phyloP scores from a whole-genome alignment of 139 green algal genomes.

The Coccomyxa sp. region DNA sequence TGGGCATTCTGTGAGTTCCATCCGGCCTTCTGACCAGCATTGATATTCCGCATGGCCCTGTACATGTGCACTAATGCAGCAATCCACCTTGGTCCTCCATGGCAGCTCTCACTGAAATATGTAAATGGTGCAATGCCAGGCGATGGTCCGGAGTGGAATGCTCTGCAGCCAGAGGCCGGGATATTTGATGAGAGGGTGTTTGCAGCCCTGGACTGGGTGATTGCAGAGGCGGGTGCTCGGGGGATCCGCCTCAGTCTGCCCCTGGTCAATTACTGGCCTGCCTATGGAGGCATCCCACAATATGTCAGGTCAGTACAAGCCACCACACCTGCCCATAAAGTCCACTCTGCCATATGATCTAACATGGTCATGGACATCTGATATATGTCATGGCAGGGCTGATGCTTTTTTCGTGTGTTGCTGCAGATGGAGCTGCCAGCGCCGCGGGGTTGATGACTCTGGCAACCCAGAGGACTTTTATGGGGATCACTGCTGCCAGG shows the following conservation, averaged over 20 bases:
- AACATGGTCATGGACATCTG: too few relatives aligned
- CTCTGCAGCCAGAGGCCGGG: slow-evolving; percentile 50
- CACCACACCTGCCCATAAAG: too few relatives aligned
- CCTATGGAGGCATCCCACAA: slow-evolving; percentile 73
- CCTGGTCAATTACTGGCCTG: slow-evolving; percentile 71
- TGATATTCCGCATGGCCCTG: too few relatives aligned
- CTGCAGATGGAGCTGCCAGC: slow-evolving; percentile 17
- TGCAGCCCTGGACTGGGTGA: slow-evolving; percentile 55
- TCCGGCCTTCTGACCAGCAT: neutral
- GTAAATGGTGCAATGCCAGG: slow-evolving; percentile 9
- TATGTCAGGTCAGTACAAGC: slow-evolving; percentile 58
- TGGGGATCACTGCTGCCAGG: slow-evolving; percentile 31
- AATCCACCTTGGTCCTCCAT: too few relatives aligned
- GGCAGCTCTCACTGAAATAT: too few relatives aligned
- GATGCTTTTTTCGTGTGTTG: neutral
- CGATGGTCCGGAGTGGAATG: slow-evolving; percentile 55
- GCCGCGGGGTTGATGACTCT: neutral
- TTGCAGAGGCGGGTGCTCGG: slow-evolving; percentile 36
- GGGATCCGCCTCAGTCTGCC: slow-evolving; percentile 52
- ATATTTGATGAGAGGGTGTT: slow-evolving; percentile 40
- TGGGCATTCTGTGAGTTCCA: slow-evolving; percentile 45
- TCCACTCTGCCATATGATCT: too few relatives aligned
- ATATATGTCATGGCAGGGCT: too few relatives aligned
- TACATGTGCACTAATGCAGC: too few relatives aligned
- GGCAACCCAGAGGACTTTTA: slow-evolving; percentile 43